Evolutionary conservation across 108 stramenopile species (phyloP).

Genomic region (Discostella pseudostelligera): DNA sequence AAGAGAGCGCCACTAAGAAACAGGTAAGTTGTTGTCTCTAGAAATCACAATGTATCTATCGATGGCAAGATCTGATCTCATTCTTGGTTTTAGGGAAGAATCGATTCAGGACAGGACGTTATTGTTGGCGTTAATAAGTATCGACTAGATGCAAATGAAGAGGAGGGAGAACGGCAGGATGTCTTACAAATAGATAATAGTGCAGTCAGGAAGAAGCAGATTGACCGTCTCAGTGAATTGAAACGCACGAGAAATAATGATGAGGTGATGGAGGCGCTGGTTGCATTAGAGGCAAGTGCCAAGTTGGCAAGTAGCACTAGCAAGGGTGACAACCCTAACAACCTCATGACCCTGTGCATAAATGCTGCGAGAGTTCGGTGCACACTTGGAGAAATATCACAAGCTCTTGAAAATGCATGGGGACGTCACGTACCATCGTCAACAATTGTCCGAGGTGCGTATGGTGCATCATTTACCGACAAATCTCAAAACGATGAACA

Average conservation of each 20-base stretch:
- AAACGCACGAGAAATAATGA: constrained; percentile 75
- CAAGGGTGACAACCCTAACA: constrained; percentile 77
- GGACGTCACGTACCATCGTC: constrained; percentile 90
- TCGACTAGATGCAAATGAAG: constrained; percentile 69
- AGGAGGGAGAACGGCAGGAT: constrained; percentile 65
- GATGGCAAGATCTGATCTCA: background rate
- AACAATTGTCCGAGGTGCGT: constrained; percentile 94
- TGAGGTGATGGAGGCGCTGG: constrained; percentile 61
- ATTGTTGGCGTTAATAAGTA: constrained; percentile 99
- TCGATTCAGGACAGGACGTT: constrained; percentile 82
- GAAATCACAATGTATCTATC: too few relatives aligned
- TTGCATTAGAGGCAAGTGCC: constrained; percentile 78
- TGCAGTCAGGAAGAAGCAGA: constrained; percentile 80
- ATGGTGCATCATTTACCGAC: constrained; percentile 69
- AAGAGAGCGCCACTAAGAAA: constrained; percentile 95
- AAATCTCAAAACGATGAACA: constrained; percentile 21
- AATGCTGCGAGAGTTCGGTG: constrained; percentile 89
- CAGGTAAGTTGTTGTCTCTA: too few relatives aligned
- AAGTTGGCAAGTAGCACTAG: constrained; percentile 65
- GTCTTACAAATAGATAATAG: constrained; percentile 93
- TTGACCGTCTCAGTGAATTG: constrained; percentile 65
- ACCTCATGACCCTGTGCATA: constrained; percentile 90
- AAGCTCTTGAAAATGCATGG: constrained; percentile 94
- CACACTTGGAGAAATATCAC: constrained; percentile 96
- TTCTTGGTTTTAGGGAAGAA: constrained; percentile 19